These are phyloP conservation scores for Sphagnum magellanicum DNA, from an alignment of 228 moss, liverwort and hornwort species.

Conservation along the genomic window DNA sequence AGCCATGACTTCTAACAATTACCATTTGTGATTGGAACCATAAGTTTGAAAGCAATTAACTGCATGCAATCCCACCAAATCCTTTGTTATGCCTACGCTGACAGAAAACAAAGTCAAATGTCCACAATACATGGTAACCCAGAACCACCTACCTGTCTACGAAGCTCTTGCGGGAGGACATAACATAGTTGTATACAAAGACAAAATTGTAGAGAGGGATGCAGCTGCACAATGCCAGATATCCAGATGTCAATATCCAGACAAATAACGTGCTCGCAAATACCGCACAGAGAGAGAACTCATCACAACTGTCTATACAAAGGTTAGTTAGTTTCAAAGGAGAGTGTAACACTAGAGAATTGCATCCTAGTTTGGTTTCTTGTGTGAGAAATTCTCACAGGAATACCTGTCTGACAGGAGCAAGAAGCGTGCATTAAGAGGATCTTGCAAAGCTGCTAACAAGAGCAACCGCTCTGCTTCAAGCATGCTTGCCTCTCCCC, in stretches of 20 bases:
- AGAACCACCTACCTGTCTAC: constrained; percentile 70
- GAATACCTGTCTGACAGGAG: constrained; percentile 85
- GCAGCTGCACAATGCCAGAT: constrained; percentile 58
- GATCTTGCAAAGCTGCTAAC: constrained; percentile 62
- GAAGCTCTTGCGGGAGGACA: constrained; percentile 88
- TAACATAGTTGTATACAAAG: constrained; percentile 71
- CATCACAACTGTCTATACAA: neutral
- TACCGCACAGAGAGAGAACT: neutral
- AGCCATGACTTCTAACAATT: neutral
- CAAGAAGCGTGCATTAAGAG: constrained; percentile 73
- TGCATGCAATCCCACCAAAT: neutral
- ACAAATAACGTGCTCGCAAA: neutral
- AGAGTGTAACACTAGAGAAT: neutral
- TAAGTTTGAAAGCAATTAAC: neutral
- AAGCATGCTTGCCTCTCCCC: constrained; percentile 86
- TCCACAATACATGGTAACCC: neutral
- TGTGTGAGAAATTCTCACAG: neutral
- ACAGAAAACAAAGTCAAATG: neutral
- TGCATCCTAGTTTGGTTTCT: neutral
- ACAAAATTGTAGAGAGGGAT: constrained; percentile 85
- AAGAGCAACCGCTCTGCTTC: constrained; percentile 80
- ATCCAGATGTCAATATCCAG: neutral
- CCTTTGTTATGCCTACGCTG: neutral
- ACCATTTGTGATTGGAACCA: neutral
- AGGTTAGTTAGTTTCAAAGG: neutral